Conservation (phyloP, 2,329 filamentous ascomycete genomes). For the Tolypocladium ovalisporum region DNA sequence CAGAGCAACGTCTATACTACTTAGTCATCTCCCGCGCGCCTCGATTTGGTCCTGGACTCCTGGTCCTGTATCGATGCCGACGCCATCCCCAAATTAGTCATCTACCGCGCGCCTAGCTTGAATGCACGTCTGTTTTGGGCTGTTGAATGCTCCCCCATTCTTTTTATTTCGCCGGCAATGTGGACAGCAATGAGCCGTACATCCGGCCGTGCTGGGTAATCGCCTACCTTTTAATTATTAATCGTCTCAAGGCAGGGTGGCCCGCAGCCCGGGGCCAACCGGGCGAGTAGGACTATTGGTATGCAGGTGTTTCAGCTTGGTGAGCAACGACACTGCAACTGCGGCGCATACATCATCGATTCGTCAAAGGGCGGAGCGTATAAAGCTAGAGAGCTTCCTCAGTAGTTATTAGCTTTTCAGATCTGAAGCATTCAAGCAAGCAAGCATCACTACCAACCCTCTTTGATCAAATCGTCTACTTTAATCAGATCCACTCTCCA, state of each 20-base stretch:
- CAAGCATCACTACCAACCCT: background rate
- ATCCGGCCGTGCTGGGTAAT: background rate
- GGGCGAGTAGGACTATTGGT: too few relatives aligned
- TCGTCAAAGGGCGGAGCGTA: background rate
- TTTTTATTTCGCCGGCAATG: too few relatives aligned
- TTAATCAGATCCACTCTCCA: too few relatives aligned
- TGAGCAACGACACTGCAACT: background rate
- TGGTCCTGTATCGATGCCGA: background rate
- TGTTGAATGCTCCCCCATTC: background rate
- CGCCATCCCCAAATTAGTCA: slow-evolving; percentile 4
- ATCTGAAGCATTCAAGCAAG: background rate
- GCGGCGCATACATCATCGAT: background rate
- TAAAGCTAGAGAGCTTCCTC: background rate
- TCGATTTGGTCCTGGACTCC: background rate
- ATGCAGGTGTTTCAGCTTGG: background rate
- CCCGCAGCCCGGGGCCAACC: background rate
- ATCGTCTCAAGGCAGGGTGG: too few relatives aligned
- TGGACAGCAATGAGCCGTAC: too few relatives aligned
- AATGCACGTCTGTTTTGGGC: background rate
- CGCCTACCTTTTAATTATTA: too few relatives aligned
- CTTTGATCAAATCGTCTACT: background rate
- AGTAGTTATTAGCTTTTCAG: background rate
- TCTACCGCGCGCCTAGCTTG: slow-evolving; percentile 1
- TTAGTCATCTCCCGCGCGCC: background rate
- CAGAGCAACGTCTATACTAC: too few relatives aligned